Evolutionary conservation across 2,329 filamentous ascomycete genomes (phyloP).

Genomic region (Cercospora zeina): DNA sequence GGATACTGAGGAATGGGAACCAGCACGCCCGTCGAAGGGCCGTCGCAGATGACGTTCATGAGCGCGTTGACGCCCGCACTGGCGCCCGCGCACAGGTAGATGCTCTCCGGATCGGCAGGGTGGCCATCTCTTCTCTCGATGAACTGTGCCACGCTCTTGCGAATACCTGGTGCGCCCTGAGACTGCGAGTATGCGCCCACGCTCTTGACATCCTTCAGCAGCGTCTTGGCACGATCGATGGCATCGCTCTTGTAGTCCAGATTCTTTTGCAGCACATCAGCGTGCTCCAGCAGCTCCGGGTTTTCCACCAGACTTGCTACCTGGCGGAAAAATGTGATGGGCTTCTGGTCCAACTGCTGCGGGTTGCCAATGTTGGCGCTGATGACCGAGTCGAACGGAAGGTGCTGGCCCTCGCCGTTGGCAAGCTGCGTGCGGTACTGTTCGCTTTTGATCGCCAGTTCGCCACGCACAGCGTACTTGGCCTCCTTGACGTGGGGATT

Average conservation of each 20-base stretch:
- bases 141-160: slow-evolving; percentile 87
- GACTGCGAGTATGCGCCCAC: slow-evolving; percentile 97
- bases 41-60: slow-evolving; percentile 81
- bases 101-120: slow-evolving; percentile 72
- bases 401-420: slow-evolving; percentile 58
- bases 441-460: slow-evolving; percentile 91
- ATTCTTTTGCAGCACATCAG: slow-evolving; percentile 70
- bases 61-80: slow-evolving; percentile 94
- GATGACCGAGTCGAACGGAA: slow-evolving; percentile 90
- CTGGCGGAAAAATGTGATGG: slow-evolving; percentile 98
- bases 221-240: slow-evolving; percentile 74
- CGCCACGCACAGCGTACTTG: slow-evolving; percentile 94
- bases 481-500: slow-evolving; percentile 84
- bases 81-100: slow-evolving; percentile 89
- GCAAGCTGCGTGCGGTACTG: slow-evolving; percentile 75
- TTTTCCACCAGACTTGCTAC: slow-evolving; percentile 92
- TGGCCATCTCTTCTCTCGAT: slow-evolving; percentile 88
- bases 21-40: slow-evolving; percentile 75
- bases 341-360: slow-evolving; percentile 98
- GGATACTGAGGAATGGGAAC: slow-evolving; percentile 98
- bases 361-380: slow-evolving; percentile 99
- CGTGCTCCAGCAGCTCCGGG: slow-evolving; percentile 77
- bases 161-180: slow-evolving; percentile 81
- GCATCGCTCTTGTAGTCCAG: slow-evolving; percentile 91
- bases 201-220: slow-evolving; percentile 81